Conservation (phyloP, 2,329 filamentous ascomycete genomes). For the Clarireedia hainanense region DNA sequence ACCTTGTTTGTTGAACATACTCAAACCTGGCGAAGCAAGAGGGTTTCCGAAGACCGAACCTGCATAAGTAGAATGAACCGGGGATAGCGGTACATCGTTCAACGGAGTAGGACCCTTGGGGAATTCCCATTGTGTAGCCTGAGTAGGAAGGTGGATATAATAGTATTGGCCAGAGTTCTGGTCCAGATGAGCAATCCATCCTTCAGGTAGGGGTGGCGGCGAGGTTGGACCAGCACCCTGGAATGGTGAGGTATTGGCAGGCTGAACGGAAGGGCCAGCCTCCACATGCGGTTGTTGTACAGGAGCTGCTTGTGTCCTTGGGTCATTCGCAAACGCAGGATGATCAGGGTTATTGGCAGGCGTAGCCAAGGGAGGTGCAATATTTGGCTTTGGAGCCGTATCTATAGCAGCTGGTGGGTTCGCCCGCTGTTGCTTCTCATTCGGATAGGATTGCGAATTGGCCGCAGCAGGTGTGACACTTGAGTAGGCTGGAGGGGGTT, state of each 20-base stretch:
- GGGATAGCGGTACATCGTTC: constrained; percentile 73
- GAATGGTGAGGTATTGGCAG: constrained; percentile 34
- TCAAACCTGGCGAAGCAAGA: constrained; percentile 56
- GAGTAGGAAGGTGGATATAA: constrained; percentile 92
- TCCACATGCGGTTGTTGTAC: constrained; percentile 19
- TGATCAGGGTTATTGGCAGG: constrained; percentile 55
- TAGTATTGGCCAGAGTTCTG: constrained; percentile 97
- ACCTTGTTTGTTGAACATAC: constrained; percentile 49
- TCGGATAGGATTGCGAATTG: constrained; percentile 54
- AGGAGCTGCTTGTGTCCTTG: constrained; percentile 35
- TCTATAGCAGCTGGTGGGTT: constrained; percentile 22
- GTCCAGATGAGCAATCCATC: constrained; percentile 96
- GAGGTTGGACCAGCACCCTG: constrained; percentile 59
- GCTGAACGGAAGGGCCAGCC: constrained; percentile 20
- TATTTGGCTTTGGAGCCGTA: constrained; percentile 26
- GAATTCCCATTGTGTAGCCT: constrained; percentile 98
- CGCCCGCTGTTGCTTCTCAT: constrained; percentile 54
- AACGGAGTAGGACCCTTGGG: constrained; percentile 91
- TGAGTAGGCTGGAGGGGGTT: constrained; percentile 92
- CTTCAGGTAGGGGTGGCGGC: constrained; percentile 88
- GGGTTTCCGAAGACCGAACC: constrained; percentile 66
- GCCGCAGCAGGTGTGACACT: constrained; percentile 53
- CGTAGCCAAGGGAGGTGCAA: constrained; percentile 31
- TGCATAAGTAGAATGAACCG: constrained; percentile 43
- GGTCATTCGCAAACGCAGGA: constrained; percentile 86